Conservation (phyloP, 129 eudicot genomes). For the Centella asiatica region DNA sequence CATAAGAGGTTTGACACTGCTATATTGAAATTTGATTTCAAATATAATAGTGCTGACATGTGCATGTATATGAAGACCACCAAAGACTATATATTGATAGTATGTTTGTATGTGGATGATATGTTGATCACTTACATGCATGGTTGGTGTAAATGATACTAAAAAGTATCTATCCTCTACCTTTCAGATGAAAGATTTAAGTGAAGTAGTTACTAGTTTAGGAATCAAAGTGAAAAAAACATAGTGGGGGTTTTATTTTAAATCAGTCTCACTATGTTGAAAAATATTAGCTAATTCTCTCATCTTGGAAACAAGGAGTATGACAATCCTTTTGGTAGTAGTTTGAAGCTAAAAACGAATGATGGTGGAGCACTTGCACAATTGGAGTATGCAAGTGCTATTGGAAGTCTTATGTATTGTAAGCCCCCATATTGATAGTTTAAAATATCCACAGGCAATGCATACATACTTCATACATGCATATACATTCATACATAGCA, state of each 20-base stretch:
- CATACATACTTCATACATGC: too few relatives aligned
- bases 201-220: neutral
- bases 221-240: neutral
- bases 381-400: neutral
- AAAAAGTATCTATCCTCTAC: neutral
- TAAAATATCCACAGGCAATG: too few relatives aligned
- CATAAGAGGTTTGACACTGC: neutral
- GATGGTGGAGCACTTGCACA: neutral
- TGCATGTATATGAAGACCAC: neutral
- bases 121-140: neutral
- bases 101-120: neutral
- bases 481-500: too few relatives aligned
- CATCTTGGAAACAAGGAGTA: neutral
- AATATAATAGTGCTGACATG: neutral
- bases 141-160: neutral
- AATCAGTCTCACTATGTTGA: neutral
- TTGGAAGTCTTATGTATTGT: slow-evolving; percentile 1
- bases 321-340: neutral
- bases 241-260: neutral
- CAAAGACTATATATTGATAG: neutral
- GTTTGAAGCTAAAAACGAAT: neutral
- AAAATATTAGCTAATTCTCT: neutral
- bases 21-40: neutral
- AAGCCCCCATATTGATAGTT: too few relatives aligned
- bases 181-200: neutral